Conservation (phyloP, 352 stramenopile species). For the Phytophthora hibernalis region DNA sequence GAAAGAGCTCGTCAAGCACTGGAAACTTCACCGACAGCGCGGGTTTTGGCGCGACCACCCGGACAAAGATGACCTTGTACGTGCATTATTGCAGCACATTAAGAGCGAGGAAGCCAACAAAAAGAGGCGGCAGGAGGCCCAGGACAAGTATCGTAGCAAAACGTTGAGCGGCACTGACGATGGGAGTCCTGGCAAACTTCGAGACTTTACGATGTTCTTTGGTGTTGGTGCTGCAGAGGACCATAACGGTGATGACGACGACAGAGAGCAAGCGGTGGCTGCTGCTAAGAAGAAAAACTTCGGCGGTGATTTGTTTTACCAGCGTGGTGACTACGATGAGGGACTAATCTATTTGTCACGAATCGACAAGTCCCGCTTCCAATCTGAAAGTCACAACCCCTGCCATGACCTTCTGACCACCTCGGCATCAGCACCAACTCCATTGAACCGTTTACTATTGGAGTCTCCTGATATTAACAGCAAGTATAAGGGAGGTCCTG, state of each 20-base stretch:
- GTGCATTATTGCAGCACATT: constrained; percentile 86
- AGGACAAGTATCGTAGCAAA: constrained; percentile 79
- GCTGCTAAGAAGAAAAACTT: constrained; percentile 53
- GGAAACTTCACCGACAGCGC: constrained; percentile 90
- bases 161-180: constrained; percentile 26
- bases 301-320: constrained; percentile 85
- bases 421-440: constrained; percentile 47
- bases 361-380: constrained; percentile 76
- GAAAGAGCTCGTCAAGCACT: constrained; percentile 93
- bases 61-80: constrained; percentile 91
- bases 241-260: constrained; percentile 17
- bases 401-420: constrained; percentile 62
- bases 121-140: constrained; percentile 78
- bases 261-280: constrained; percentile 37
- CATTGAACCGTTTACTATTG: constrained; percentile 55
- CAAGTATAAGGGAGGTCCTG: constrained; percentile 31
- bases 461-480: constrained; percentile 17
- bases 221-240: constrained; percentile 16
- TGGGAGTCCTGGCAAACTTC: constrained; percentile 46
- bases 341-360: constrained; percentile 88
- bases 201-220: constrained; percentile 75
- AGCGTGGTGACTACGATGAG: constrained; percentile 86
- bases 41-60: constrained; percentile 92
- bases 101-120: constrained; percentile 83
- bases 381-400: constrained; percentile 60